Evolutionary conservation across 2,329 filamentous ascomycete genomes (phyloP), one percentile per base, ranked within the genome.

Genomic region (Scedosporium aurantiacum): DNA sequence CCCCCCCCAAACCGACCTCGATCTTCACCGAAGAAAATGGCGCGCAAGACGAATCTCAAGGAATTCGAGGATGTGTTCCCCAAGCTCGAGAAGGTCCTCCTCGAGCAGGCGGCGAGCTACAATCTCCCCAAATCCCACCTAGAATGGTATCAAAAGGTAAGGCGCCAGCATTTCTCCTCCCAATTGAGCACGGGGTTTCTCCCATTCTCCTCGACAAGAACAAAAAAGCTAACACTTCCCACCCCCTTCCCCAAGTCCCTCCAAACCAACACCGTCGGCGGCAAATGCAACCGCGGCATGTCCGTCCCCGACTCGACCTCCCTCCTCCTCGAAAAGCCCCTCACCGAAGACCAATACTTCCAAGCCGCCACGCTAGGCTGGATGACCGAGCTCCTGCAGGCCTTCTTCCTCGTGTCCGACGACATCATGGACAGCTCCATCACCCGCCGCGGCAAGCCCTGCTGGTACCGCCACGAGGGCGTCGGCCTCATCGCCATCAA

Each of bases 271-370:
- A 85, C 90, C 5, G 79, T 94, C 60, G 94, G 94, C 68, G 94
- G 94, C 72, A 99, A 99, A 82, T 96, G 92, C 80, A 99, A 99
- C 79, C 91, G 94, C 71, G 94, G 94, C 78, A 95, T 99, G 85
- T 97, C 92, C 57, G 93, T 97, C 63, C 88, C 94, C 67, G 94
- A 99, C 78, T 94, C 91, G 56, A 86, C 87, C 66, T 88, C 90
- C 66, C 80, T 94, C 69, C 85, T 97, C 65, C 83, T 92, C 70
- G 81, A 75, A 67, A 79, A 84, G 67, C 78, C 88, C 61, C 85
- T 97, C 66, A 83, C 79, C 66, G 82, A 90, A 64, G 84, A 93
- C 63, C 88, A 97, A 77, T 96, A 92, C 81, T 94, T 95, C 79
- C 81, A 90, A 68, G 82, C 93, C 57, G 90, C 91, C 54, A 88